Evolutionary conservation across 148 eudicot species (phyloP), one percentile per base, ranked within the genome.

Genomic region (Chenopodium berlandieri): DNA sequence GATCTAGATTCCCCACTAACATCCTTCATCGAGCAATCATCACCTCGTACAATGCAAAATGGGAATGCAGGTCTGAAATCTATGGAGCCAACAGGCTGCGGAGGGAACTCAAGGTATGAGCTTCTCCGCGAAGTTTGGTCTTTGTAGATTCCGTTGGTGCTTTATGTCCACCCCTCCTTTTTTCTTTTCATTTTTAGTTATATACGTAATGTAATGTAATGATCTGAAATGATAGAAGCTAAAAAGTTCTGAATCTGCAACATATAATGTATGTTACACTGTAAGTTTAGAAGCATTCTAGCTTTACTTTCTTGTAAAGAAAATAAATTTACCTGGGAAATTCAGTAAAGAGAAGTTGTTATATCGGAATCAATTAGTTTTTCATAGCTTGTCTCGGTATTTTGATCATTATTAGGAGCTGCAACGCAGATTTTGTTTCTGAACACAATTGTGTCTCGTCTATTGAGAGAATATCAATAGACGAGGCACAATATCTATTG

Each of bases 121-220:
- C 97, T 95, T 75, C 91, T 95, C 37, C 97, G 93, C 58, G 90
- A 91, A 83, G 94, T 93, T 68, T 95, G 97, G 98, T 86, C 85
- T 71, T 72, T 69, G 62, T 89, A 87, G 89, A 84, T 56, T 25
- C 75, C 34, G n/a, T 40, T 5, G 30, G 16, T 47, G 70, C 1
- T 25, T 25, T 73, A 34, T 58, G 46, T 20, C 65, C 22, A 13
- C 34, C 80, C 22, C 34, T 31, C 12, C 70, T 9, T 25, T 25
- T 71, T 71, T 71, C 25, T 37, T 12, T 17, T 14, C 16, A 50
- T 68, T 67, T 77, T 75, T 82, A 76, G 46, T 40, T 82, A 69
- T 81, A 65, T 68, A 75, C 5, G 67, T 54, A 64, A 40, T 40
- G 40, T 37, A 37, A 37, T 37, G 44, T 40, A 40, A 40, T 40